Base-by-base conservation (phyloP, 2,329 filamentous ascomycete genomes). In the Cladophialophora immunda region DNA sequence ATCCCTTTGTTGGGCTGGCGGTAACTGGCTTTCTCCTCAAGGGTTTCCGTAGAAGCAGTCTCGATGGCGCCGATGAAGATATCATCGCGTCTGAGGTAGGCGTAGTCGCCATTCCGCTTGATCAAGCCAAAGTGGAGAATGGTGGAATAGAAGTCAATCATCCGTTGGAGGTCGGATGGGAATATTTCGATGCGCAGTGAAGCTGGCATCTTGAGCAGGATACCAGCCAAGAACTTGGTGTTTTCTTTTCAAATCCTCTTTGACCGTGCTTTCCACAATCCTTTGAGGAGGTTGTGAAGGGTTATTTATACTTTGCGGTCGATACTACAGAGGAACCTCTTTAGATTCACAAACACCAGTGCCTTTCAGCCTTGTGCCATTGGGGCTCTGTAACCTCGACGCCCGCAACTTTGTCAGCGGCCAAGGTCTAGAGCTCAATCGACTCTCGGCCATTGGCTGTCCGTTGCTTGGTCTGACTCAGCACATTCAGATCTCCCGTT, bases 171-270 rank as follows among this genome's bases (percentile, higher is more conserved):
- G 32, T 67, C 25, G 13, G 64, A 62, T 7, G 68, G 66, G 61
- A 70, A 71, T 27, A 71, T 27, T 25, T 68, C 68, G 27, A 71
- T 62, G 45, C 70, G 60, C 55, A 70, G 55, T 34, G 68, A 68
- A 6, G 68, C 63, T n/a, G 67, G 67, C 68, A 70, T 68, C 45
- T 30, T 52, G 53, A 56, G 17, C 15, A 19, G 9, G 13, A 55
- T 32, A 32, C 11, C 22, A 13, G 4, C 8, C 4, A 11, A 50
- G 17, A 27, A 13, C 45, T 4, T n/a, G 4, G 45, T 11, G n/a
- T 50, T 27, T 50, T 25, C 4, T 11, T 25, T 13, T 2, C 9
- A 4, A 22, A 25, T 15, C 19, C 5, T 25, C 45, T 50, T 25
- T 50, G 45, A 50, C 19, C 45, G 27, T 50, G 45, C 4, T 13